phyloP scores from a whole-genome alignment of 306 rosid genomes.

The Castanopsis chinensis region DNA sequence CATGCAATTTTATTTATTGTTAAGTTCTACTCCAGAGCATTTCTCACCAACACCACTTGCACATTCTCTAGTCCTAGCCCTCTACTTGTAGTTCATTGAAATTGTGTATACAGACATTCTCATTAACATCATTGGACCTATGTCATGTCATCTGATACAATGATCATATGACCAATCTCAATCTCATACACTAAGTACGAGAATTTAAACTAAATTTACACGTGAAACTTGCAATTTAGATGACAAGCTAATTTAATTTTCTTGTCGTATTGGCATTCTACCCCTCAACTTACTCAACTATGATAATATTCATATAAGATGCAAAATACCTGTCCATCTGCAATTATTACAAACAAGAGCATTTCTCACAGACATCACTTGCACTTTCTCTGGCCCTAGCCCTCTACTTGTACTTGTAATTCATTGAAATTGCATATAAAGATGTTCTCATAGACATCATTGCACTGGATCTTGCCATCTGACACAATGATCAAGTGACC shows the following conservation, averaged over 20 bases:
- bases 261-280: not conserved
- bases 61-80: not conserved
- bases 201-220: not conserved
- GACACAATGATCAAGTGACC: not conserved
- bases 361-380: not conserved
- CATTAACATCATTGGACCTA: not conserved
- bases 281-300: constrained; percentile 9
- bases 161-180: not conserved
- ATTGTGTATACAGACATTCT: too few species aligned
- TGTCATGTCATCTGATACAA: not conserved
- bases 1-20: not conserved
- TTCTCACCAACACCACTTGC: not conserved
- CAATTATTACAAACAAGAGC: constrained; percentile 41
- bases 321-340: constrained; percentile 90
- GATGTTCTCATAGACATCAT: too few species aligned
- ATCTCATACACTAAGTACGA: constrained; percentile 9
- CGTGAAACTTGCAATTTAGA: not conserved
- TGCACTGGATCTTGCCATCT: not conserved
- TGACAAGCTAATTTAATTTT: not conserved
- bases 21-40: not conserved
- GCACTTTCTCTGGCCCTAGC: not conserved
- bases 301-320: not conserved
- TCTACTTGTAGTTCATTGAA: not conserved
- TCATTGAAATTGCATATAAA: not conserved
- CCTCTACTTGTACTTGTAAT: not conserved